These are phyloP conservation scores for Wolfiporia cocos DNA, from an alignment of 1,284 basidiomycete genomes.

Conservation along the genomic window DNA sequence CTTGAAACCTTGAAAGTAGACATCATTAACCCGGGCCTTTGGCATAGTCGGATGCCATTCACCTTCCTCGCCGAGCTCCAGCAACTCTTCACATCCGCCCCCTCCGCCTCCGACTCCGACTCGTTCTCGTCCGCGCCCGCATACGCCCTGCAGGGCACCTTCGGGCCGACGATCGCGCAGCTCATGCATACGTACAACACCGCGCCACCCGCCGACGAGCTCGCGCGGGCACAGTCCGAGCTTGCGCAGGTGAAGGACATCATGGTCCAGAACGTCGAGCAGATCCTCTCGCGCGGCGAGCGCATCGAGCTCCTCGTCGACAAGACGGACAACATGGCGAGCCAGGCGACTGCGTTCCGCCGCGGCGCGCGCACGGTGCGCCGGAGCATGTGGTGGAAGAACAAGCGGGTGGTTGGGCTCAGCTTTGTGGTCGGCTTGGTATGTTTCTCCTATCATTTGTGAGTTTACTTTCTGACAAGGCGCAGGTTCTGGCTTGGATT, in stretches of 20 bases:
- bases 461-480: slow-evolving; percentile 6
- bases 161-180: slow-evolving; percentile 58
- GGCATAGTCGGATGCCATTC: slow-evolving; percentile 81
- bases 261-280: slow-evolving; percentile 96
- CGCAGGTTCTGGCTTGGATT: slow-evolving; percentile 71
- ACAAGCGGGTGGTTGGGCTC: slow-evolving; percentile 71
- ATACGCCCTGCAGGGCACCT: slow-evolving; percentile 65
- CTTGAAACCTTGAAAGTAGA: not conserved
- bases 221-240: slow-evolving; percentile 86
- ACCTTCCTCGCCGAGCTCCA: slow-evolving; percentile 88
- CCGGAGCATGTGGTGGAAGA: slow-evolving; percentile 97
- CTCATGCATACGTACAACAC: slow-evolving; percentile 88
- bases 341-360: slow-evolving; percentile 94
- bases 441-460: slow-evolving; percentile 28
- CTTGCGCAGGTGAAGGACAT: slow-evolving; percentile 94
- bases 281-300: slow-evolving; percentile 91
- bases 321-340: slow-evolving; percentile 95
- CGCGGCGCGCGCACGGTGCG: slow-evolving; percentile 84
- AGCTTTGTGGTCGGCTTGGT: slow-evolving; percentile 73
- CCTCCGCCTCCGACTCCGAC: slow-evolving; percentile 41
- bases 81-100: slow-evolving; percentile 66
- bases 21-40: not conserved
- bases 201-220: slow-evolving; percentile 86
- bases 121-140: slow-evolving; percentile 39
- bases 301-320: slow-evolving; percentile 94